Evolutionary conservation across 805 yeast species (phyloP).

Genomic region (Myxozyma neotropica): DNA sequence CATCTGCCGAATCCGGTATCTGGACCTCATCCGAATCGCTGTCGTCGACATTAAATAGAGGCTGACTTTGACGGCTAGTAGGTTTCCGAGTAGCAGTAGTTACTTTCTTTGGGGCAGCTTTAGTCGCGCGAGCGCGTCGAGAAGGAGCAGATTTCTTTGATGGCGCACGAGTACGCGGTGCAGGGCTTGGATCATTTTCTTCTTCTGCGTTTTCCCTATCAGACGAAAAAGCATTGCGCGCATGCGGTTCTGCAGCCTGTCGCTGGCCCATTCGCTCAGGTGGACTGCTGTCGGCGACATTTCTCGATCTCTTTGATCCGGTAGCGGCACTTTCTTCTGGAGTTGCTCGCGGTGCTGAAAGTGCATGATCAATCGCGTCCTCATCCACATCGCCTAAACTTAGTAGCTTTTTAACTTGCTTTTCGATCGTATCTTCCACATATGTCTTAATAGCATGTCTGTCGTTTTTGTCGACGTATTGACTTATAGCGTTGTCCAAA

Average conservation of each 20-base stretch:
- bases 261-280: background rate
- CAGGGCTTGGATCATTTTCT: background rate
- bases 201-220: background rate
- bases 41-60: background rate
- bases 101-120: too few relatives aligned
- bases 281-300: background rate
- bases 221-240: background rate
- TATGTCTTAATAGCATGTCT: conserved; percentile 59
- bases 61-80: background rate
- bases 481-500: conserved; percentile 68
- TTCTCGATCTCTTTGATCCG: conserved; percentile 6
- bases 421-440: conserved; percentile 42
- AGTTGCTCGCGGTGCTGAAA: conserved; percentile 6
- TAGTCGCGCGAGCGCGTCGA: too few relatives aligned
- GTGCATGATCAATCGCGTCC: conserved; percentile 28
- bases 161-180: background rate
- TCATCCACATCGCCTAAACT: conserved; percentile 36
- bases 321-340: background rate
- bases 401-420: conserved; percentile 36
- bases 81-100: too few relatives aligned
- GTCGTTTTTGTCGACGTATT: conserved; percentile 81
- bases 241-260: background rate
- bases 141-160: background rate
- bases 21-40: background rate
- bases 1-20: background rate